phyloP scores from a whole-genome alignment of 2,329 filamentous ascomycete genomes.

The Rachicladosporium sp. region DNA sequence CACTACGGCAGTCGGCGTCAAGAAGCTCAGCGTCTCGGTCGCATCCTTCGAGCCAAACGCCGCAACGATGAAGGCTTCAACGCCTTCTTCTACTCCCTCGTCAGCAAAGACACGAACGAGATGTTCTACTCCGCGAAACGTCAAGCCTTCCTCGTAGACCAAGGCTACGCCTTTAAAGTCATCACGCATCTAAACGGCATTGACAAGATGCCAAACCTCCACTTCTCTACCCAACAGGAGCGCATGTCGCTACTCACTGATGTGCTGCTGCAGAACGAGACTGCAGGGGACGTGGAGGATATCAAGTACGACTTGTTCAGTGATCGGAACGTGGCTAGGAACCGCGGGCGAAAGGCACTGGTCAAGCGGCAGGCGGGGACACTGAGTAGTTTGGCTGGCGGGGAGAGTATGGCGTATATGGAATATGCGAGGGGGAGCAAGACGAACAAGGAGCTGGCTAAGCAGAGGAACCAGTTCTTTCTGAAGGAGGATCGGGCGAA shows the following conservation, averaged over 20 bases:
- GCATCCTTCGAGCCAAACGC: slow-evolving; percentile 87
- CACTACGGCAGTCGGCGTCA: slow-evolving; percentile 95
- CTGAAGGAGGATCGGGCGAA: slow-evolving; percentile 28
- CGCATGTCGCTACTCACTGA: slow-evolving; percentile 78
- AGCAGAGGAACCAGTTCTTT: slow-evolving; percentile 30
- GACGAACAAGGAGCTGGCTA: slow-evolving; percentile 34
- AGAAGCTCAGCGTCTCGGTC: slow-evolving; percentile 84
- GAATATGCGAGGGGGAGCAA: slow-evolving; percentile 33
- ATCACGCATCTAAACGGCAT: slow-evolving; percentile 92
- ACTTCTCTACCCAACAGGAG: slow-evolving; percentile 66
- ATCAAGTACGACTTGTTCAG: slow-evolving; percentile 57
- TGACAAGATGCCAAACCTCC: slow-evolving; percentile 67
- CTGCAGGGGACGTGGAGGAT: slow-evolving; percentile 57
- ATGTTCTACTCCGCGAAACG: slow-evolving; percentile 97
- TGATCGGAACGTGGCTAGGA: slow-evolving; percentile 34
- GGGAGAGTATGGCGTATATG: slow-evolving; percentile 81
- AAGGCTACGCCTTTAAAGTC: slow-evolving; percentile 97
- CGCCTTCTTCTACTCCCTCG: slow-evolving; percentile 95
- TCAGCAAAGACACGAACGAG: slow-evolving; percentile 93
- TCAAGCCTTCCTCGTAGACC: slow-evolving; percentile 92
- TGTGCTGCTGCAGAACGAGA: slow-evolving; percentile 78
- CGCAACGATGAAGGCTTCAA: slow-evolving; percentile 98
- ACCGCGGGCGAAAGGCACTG: slow-evolving; percentile 35
- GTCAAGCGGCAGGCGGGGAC: slow-evolving; percentile 73
- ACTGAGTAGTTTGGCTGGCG: slow-evolving; percentile 74